Percentiles rank a stretch among this genome's conserved stretches.
These are phyloP conservation scores for Trichoderma lentiforme DNA, from an alignment of 2,329 filamentous ascomycete species.

Conservation along the genomic window DNA sequence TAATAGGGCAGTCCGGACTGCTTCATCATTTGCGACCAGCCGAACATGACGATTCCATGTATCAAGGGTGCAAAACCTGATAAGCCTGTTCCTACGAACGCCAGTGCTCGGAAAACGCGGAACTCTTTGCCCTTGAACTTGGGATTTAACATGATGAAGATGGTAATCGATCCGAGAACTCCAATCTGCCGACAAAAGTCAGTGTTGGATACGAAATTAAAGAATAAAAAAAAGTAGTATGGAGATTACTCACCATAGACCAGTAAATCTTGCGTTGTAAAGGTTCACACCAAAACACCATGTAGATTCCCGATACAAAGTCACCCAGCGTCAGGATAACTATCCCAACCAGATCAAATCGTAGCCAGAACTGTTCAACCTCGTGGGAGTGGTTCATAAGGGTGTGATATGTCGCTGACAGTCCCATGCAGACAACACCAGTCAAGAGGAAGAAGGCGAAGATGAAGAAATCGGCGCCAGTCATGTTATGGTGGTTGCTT, in stretches of 20 bases:
- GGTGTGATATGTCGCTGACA: constrained; percentile 3
- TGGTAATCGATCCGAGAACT: constrained; percentile 6
- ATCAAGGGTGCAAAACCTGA: constrained; percentile 12
- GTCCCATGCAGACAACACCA: not conserved
- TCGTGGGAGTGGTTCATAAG: not conserved
- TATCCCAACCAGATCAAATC: constrained; percentile 4
- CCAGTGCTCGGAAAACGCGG: not conserved
- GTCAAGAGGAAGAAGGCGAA: not conserved
- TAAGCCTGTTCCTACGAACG: not conserved
- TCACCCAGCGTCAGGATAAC: constrained; percentile 2
- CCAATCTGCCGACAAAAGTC: not conserved
- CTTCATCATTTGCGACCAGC: constrained; percentile 8
- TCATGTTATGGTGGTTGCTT: not conserved
- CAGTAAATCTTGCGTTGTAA: constrained; percentile 7
- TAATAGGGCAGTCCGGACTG: constrained; percentile 11
- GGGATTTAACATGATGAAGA: constrained; percentile 11
- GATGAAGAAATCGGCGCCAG: not conserved
- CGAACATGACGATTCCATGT: constrained; percentile 2
- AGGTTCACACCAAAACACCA: constrained; percentile 12
- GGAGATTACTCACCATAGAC: not conserved
- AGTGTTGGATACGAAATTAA: not conserved
- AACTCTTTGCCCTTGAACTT: not conserved
- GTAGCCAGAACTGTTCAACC: not conserved
- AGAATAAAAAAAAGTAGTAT: not conserved
- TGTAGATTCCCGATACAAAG: constrained; percentile 8